Conservation (phyloP, 2,329 filamentous ascomycete species). For the Xenoacremonium recifei region DNA sequence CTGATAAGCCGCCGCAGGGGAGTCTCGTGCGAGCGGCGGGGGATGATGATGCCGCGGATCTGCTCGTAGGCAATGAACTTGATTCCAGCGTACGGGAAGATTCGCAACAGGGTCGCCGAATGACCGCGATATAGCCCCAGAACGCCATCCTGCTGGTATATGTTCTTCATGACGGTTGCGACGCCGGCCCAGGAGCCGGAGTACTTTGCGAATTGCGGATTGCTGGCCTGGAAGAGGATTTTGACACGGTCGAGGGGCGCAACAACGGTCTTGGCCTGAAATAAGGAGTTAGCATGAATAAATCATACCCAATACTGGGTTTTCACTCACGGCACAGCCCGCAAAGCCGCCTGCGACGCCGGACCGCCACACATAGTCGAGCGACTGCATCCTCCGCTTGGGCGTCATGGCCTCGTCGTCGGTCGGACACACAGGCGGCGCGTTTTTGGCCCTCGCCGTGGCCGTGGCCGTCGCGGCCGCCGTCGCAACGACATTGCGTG, state of each 20-base stretch:
- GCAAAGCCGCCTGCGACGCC: conserved; percentile 86
- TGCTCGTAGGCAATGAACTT: conserved; percentile 99
- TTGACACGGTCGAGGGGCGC: conserved; percentile 96
- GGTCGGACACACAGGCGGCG: conserved; percentile 46
- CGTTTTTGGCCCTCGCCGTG: conserved; percentile 23
- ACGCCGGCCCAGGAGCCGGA: conserved; percentile 85
- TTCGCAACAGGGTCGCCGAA: conserved; percentile 87
- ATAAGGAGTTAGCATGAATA: conserved; percentile 9
- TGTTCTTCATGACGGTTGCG: conserved; percentile 77
- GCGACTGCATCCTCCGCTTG: conserved; percentile 58
- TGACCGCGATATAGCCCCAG: conserved; percentile 87
- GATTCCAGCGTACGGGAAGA: conserved; percentile 96
- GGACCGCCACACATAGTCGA: conserved; percentile 81
- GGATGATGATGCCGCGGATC: conserved; percentile 78
- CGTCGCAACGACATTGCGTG: conserved; percentile 25
- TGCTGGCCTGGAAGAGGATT: conserved; percentile 95
- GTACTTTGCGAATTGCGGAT: conserved; percentile 92
- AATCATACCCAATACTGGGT: not conserved
- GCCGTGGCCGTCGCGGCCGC: conserved; percentile 15
- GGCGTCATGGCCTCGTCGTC: conserved; percentile 46
- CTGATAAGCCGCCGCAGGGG: conserved; percentile 71
- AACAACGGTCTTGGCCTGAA: conserved; percentile 88
- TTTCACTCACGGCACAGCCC: conserved; percentile 76
- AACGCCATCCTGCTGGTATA: conserved; percentile 72
- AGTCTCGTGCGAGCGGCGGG: conserved; percentile 71